Evolutionary conservation across 352 stramenopile species (phyloP), one percentile per base, ranked within the genome.

Genomic region (Globisporangium nodosum): DNA sequence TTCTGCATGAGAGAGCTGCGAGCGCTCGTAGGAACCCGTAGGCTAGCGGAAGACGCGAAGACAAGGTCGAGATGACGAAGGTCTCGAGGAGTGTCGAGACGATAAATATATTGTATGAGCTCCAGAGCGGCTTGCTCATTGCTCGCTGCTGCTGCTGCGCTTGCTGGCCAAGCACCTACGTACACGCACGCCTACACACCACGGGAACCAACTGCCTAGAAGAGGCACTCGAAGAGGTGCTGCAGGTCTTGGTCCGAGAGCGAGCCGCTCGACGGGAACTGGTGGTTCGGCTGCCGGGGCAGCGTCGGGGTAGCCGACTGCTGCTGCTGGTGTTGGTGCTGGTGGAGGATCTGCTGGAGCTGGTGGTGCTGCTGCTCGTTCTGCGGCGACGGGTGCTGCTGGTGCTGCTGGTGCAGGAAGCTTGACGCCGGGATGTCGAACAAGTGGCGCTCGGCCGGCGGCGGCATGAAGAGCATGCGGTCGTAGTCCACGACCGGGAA

Each of bases 181-280:
- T 24, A 24, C 21, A 24, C 21, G 21, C 21, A 24, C 21, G 21
- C 21, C 21, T 24, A 24, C 21, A 24, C 21, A 1, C 21, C 21
- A 24, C 21, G 21, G 21, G 21, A 24, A 24, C 21, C 21, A 24
- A 24, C 3, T 35, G 37, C 53, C 60, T 63, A 78, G 55, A 78
- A 78, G 43, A 78, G 61, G 58, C 70, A 78, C 57, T 78, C 70
- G 2, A 78, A 64, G 40, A 78, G 59, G 52, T 78, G 61, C 52
- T 75, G 69, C 21, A 78, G 54, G 54, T 78, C 70, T 54, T 75
- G 55, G 21, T 78, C 70, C 21, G 68, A 75, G 35, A 78, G 56
- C 4, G 37, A 58, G 20, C 58, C 55, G 18, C 54, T 53, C 51
- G 65, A 53, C 63, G 63, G 40, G 67, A 60, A 2, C 42, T 48